These are phyloP conservation scores for Tolypocladium inflatum DNA, from an alignment of 2,329 filamentous ascomycete species.

Conservation along the genomic window DNA sequence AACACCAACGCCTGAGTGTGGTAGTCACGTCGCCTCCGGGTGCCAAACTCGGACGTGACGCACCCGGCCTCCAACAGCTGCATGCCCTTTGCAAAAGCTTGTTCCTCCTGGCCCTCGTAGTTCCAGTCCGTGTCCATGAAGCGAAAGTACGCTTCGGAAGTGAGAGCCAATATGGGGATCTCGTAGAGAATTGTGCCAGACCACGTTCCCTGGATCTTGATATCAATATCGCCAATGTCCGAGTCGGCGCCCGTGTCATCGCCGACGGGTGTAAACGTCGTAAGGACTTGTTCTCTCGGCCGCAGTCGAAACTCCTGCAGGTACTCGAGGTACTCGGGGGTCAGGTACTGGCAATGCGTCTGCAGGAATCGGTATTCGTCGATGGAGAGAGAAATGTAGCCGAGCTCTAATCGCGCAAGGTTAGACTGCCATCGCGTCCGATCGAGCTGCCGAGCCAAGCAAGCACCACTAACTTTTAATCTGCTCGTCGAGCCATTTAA, in stretches of 20 bases:
- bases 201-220: conserved; percentile 77
- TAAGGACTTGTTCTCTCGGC: conserved; percentile 68
- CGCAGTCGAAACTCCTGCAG: conserved; percentile 73
- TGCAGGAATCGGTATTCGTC: conserved; percentile 77
- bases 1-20: conserved; percentile 91
- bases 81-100: conserved; percentile 73
- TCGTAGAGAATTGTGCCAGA: conserved; percentile 95
- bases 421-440: conserved; percentile 12
- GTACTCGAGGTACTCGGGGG: conserved; percentile 67
- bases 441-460: background rate
- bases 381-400: conserved; percentile 65
- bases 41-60: conserved; percentile 89
- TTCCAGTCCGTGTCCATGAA: conserved; percentile 93
- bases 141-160: conserved; percentile 94
- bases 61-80: conserved; percentile 74
- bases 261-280: conserved; percentile 52
- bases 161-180: conserved; percentile 83
- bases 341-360: conserved; percentile 72
- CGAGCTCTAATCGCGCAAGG: conserved; percentile 52
- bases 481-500: conserved; percentile 76
- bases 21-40: conserved; percentile 80
- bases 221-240: conserved; percentile 64
- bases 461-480: conserved; percentile 54
- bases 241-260: conserved; percentile 52
- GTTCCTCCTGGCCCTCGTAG: conserved; percentile 77